These are phyloP conservation scores for Quercus variabilis DNA, from an alignment of 306 rosid genomes.

Conservation along the genomic window DNA sequence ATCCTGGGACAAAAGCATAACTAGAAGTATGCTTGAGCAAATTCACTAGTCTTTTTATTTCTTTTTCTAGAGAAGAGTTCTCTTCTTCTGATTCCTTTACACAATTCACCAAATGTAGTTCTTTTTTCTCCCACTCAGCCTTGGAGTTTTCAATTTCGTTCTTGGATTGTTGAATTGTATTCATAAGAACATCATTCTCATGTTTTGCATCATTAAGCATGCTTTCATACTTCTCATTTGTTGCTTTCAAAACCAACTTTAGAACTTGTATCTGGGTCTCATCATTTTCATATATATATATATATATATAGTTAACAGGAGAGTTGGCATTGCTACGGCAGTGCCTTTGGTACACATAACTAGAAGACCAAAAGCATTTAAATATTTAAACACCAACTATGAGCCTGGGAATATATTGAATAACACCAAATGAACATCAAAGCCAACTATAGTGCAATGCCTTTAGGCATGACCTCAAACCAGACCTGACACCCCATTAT, in stretches of 20 bases:
- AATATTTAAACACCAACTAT: too few species aligned
- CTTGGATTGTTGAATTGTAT: constrained; percentile 48
- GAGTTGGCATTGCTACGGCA: neutral
- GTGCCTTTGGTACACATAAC: too few species aligned
- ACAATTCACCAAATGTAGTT: constrained; percentile 56
- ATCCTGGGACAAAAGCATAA: too few species aligned
- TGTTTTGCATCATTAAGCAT: constrained; percentile 66
- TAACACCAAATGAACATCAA: too few species aligned
- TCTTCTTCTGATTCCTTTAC: constrained; percentile 63
- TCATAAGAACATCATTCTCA: constrained; percentile 56
- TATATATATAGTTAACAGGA: too few species aligned
- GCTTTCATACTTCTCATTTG: constrained; percentile 70
- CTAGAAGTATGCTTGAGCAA: constrained; percentile 46
- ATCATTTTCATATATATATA: constrained; percentile 20
- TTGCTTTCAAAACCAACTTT: constrained; percentile 54
- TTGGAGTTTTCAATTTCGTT: constrained; percentile 40
- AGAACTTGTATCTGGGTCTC: constrained; percentile 68
- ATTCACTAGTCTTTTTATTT: constrained; percentile 53
- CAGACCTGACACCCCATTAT: too few species aligned
- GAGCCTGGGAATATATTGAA: too few species aligned
- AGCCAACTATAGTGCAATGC: too few species aligned
- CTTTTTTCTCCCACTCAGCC: constrained; percentile 80
- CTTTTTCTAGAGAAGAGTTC: constrained; percentile 57
- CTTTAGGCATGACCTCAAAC: too few species aligned
- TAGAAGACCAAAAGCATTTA: too few species aligned